These are phyloP conservation scores for Colletotrichum lentis DNA, from an alignment of 2,329 filamentous ascomycete genomes.

Conservation along the genomic window DNA sequence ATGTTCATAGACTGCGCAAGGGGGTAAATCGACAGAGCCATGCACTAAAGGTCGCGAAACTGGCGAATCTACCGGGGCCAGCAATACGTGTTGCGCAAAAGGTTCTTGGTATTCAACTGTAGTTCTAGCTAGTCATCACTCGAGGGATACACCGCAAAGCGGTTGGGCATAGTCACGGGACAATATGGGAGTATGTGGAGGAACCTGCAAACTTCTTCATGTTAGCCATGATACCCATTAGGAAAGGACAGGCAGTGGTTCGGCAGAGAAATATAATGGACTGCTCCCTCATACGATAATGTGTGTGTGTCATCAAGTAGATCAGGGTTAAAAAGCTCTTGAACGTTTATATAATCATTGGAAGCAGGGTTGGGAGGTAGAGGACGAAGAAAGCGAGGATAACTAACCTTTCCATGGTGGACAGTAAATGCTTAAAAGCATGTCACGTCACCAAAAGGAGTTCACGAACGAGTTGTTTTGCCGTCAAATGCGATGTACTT, in stretches of 20 bases:
- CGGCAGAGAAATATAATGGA: conserved; percentile 39
- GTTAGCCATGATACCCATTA: conserved; percentile 53
- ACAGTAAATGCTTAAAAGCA: conserved; percentile 35
- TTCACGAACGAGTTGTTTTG: conserved; percentile 33
- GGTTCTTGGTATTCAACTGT: conserved; percentile 54
- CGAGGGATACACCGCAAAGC: not conserved
- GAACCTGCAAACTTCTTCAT: conserved; percentile 32
- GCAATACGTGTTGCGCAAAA: conserved; percentile 73
- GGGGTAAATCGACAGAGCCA: conserved; percentile 90
- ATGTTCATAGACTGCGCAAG: conserved; percentile 80
- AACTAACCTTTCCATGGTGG: conserved; percentile 55
- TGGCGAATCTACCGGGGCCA: conserved; percentile 81
- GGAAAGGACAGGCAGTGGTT: conserved; percentile 37
- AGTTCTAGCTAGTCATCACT: conserved; percentile 22
- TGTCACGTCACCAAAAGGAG: conserved; percentile 42
- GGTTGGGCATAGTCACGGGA: conserved; percentile 26
- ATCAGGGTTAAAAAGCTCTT: conserved; percentile 77
- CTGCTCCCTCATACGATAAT: conserved; percentile 65
- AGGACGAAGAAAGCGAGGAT: conserved; percentile 31
- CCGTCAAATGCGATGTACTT: conserved; percentile 45
- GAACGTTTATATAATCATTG: conserved; percentile 66
- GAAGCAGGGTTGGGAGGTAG: conserved; percentile 41
- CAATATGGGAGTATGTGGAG: not conserved
- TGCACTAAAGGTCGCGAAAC: conserved; percentile 89
- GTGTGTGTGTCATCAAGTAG: conserved; percentile 64